These are phyloP conservation scores for Aphanomyces cochlioides DNA, from an alignment of 352 stramenopile genomes.

Conservation along the genomic window DNA sequence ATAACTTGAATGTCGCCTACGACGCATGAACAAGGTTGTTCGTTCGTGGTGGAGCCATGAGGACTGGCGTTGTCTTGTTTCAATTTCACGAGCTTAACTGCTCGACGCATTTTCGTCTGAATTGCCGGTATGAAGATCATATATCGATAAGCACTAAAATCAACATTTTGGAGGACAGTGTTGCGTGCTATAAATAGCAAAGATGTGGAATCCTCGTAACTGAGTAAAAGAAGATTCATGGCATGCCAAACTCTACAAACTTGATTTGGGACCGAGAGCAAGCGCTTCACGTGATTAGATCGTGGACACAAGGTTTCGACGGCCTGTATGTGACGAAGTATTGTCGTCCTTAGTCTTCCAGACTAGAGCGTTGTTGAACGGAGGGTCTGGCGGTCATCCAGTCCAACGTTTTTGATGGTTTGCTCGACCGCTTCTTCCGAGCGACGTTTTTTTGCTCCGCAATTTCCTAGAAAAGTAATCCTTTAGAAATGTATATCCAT, in stretches of 20 bases:
- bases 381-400: not conserved
- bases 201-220: not conserved
- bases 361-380: not conserved
- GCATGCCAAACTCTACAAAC: not conserved
- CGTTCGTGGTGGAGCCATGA: too few relatives aligned
- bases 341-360: not conserved
- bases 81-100: too few relatives aligned
- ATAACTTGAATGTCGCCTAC: too few relatives aligned
- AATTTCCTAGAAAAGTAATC: not conserved
- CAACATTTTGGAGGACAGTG: too few relatives aligned
- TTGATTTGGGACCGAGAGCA: not conserved
- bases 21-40: too few relatives aligned
- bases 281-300: not conserved
- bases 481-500: too few relatives aligned
- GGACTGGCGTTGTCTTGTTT: too few relatives aligned
- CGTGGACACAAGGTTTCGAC: not conserved
- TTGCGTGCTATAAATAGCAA: too few relatives aligned
- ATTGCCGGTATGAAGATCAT: too few relatives aligned
- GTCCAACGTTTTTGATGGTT: not conserved
- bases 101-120: too few relatives aligned
- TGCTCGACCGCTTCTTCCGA: too few relatives aligned
- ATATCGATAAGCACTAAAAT: too few relatives aligned
- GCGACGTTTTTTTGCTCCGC: not conserved
- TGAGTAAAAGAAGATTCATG: not conserved
- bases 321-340: not conserved